Percentiles rank a stretch among this genome's conserved stretches.
phyloP scores from a whole-genome alignment of 148 eudicot species.

The Chenopodium album region DNA sequence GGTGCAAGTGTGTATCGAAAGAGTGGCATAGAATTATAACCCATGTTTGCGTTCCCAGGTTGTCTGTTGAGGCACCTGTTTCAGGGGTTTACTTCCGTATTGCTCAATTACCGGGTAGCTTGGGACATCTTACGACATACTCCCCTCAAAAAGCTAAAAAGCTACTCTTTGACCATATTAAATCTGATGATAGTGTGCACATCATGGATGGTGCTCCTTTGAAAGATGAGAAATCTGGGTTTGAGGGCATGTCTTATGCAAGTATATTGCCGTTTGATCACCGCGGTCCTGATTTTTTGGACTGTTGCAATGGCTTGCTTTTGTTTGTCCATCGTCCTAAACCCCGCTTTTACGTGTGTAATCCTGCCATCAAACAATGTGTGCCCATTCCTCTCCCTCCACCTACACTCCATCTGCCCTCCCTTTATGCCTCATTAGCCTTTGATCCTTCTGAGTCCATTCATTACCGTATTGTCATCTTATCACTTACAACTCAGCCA shows the following conservation, averaged over 20 bases:
- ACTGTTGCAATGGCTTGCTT: slow-evolving; percentile 18
- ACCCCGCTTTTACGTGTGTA: slow-evolving; percentile 18
- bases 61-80: slow-evolving; percentile 1
- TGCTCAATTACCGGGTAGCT: background rate
- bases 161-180: background rate
- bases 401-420: slow-evolving; percentile 6
- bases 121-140: background rate
- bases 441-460: slow-evolving; percentile 21
- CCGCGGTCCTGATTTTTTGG: slow-evolving; percentile 10
- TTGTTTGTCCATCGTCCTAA: slow-evolving; percentile 17
- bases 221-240: background rate
- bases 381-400: slow-evolving; percentile 15
- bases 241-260: slow-evolving; percentile 1
- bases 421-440: slow-evolving; percentile 22
- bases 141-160: background rate
- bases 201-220: background rate
- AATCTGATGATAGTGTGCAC: background rate
- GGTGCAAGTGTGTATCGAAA: slow-evolving; percentile 21
- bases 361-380: slow-evolving; percentile 19
- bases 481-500: slow-evolving; percentile 9
- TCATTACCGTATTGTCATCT: slow-evolving; percentile 11
- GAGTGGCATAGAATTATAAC: slow-evolving; percentile 18
- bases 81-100: slow-evolving; percentile 15
- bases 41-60: slow-evolving; percentile 2
- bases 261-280: slow-evolving; percentile 5